phyloP scores from a whole-genome alignment of 805 yeast genomes.

The Candida wancherniae region DNA sequence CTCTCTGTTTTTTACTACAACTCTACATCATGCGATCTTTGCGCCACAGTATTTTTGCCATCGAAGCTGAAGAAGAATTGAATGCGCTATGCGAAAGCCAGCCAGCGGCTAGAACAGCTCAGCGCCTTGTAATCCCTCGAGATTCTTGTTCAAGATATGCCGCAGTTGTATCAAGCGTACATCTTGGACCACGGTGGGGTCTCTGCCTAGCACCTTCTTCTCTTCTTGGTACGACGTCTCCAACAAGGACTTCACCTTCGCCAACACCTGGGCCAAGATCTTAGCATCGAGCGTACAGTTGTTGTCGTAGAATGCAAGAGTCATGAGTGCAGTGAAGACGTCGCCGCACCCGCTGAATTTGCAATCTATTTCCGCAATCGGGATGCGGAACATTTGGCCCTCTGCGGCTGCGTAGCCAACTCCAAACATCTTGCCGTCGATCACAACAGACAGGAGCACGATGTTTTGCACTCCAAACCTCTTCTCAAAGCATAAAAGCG shows the following conservation, averaged over 20 bases:
- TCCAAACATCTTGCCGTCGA: constrained; percentile 33
- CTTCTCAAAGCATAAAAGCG: constrained; percentile 40
- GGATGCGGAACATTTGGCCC: constrained; percentile 26
- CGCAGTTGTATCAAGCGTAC: constrained; percentile 36
- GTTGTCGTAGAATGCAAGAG: constrained; percentile 41
- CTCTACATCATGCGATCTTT: too few species aligned
- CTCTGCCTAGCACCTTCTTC: constrained; percentile 9
- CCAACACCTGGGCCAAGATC: constrained; percentile 24
- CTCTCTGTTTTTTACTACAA: too few species aligned
- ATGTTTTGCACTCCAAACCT: constrained; percentile 46
- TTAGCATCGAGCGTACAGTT: constrained; percentile 19
- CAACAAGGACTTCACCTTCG: constrained; percentile 27
- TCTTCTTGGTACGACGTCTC: constrained; percentile 22
- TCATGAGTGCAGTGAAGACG: constrained; percentile 57
- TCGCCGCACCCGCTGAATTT: constrained; percentile 74
- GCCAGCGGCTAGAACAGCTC: too few species aligned
- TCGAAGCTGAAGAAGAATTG: too few species aligned
- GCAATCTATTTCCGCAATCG: constrained; percentile 50
- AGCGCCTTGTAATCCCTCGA: too few species aligned
- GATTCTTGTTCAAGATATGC: constrained; percentile 18
- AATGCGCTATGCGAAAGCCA: too few species aligned
- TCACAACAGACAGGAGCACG: constrained; percentile 54
- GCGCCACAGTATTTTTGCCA: too few species aligned
- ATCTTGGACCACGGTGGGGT: constrained; percentile 28
- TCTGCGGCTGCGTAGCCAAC: constrained; percentile 30